Conservation (phyloP, 768 basidiomycete genomes). For the Coprinopsis sp. region DNA sequence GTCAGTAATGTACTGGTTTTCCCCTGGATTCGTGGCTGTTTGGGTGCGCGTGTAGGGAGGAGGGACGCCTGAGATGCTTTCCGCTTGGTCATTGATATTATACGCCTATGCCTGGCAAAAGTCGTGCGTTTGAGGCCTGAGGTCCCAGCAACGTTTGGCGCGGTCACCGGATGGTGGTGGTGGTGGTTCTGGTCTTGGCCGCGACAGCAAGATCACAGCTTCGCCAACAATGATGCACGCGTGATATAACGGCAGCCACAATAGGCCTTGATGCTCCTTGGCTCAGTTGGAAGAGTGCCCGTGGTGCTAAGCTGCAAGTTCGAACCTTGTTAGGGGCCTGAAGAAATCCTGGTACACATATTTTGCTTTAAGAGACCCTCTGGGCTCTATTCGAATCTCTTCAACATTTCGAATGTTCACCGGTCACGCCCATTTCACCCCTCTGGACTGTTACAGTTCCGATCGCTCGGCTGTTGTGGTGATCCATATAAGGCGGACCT, state of each 20-base stretch:
- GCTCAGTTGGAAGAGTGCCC: constrained; percentile 38
- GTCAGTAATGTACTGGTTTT: background rate
- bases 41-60: background rate
- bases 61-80: background rate
- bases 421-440: too few species aligned
- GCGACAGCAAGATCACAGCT: background rate
- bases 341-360: too few species aligned
- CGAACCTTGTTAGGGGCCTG: constrained; percentile 1
- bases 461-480: too few species aligned
- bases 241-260: background rate
- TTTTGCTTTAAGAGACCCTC: too few species aligned
- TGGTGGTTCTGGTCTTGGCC: background rate
- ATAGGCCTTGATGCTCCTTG: constrained; percentile 21
- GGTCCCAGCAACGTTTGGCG: too few species aligned
- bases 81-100: background rate
- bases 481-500: too few species aligned
- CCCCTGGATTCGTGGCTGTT: background rate
- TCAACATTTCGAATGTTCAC: too few species aligned
- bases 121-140: too few species aligned
- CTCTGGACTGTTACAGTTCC: too few species aligned
- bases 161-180: background rate
- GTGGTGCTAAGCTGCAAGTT: constrained; percentile 14
- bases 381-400: too few species aligned
- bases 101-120: background rate
- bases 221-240: background rate